Evolutionary conservation across 2,329 filamentous ascomycete genomes (phyloP), one percentile per base, ranked within the genome.

Genomic region (Ceratocystis cubensis): DNA sequence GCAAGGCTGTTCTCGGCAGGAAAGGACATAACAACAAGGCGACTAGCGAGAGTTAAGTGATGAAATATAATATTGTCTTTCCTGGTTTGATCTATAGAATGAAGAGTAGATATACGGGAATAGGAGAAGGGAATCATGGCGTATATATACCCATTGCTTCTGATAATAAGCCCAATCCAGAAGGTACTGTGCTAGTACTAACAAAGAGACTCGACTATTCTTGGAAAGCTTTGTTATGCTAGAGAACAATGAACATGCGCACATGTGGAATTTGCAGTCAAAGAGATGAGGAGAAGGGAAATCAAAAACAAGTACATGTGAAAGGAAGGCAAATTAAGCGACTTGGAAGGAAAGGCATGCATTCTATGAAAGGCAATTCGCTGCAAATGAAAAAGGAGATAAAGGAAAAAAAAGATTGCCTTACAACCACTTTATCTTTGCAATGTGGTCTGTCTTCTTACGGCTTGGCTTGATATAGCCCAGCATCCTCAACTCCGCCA

Each of bases 401-500:
- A 22, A 56, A 46, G 30, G 66, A 3, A 53, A 28, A 53, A 25
- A 61, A 15, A 6, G 61, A 10, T 25, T 30, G 10, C 13, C 22
- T 68, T 74, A 84, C 69, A 94, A 78, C 71, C 93, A 94, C 74
- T 88, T 91, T 85, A 91, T 80, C 78, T 96, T 97, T 48, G 90
- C 87, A 71, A 97, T 79, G 76, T 97, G 93, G 74, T 97, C 94
- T 28, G 86, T 84, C 80, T 96, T 96, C 80, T 92, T 96, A 76
- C 88, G 89, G 73, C 88, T 97, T 69, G 83, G 82, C 78, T 94
- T 96, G 69, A 97, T 82, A 76, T 96, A 88, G 6, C 94, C 94
- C 72, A 99, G 80, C 65, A 87, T 84, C 74, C 87, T 88, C 74
- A 99, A 76, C 75, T 99, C 94, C 0, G 93, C 90, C 69, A 97